Evolutionary conservation across 2,329 filamentous ascomycete genomes (phyloP).

Genomic region (Diaporthe ampelina): DNA sequence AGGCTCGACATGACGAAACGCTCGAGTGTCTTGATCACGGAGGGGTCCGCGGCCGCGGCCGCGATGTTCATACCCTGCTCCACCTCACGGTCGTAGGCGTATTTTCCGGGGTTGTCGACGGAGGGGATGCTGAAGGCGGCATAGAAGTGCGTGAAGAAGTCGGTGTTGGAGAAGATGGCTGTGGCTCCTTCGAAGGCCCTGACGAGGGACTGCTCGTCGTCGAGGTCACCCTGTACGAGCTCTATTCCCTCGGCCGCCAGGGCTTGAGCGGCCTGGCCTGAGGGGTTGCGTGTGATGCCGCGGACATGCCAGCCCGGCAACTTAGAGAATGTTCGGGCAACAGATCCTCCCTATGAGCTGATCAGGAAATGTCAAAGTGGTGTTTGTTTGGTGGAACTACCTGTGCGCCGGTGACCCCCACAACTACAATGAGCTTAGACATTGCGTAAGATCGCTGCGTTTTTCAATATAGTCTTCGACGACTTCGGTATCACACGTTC

Average conservation of each 20-base stretch:
- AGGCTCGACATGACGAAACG: slow-evolving; percentile 42
- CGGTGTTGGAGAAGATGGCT: slow-evolving; percentile 42
- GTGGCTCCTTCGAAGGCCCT: slow-evolving; percentile 38
- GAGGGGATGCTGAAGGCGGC: not conserved
- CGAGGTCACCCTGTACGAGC: slow-evolving; percentile 37
- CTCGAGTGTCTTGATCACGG: slow-evolving; percentile 37
- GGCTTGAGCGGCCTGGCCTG: slow-evolving; percentile 3
- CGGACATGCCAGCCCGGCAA: slow-evolving; percentile 9
- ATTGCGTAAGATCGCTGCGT: not conserved
- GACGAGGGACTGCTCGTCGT: slow-evolving; percentile 35
- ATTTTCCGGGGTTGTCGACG: not conserved
- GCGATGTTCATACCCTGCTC: slow-evolving; percentile 47
- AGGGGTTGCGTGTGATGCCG: slow-evolving; percentile 17
- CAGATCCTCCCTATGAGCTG: slow-evolving; percentile 3
- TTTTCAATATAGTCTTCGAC: not conserved
- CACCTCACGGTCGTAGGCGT: slow-evolving; percentile 38
- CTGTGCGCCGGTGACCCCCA: slow-evolving; percentile 14
- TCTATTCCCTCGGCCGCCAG: slow-evolving; percentile 37
- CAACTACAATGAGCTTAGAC: slow-evolving; percentile 8
- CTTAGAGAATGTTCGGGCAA: slow-evolving; percentile 5
- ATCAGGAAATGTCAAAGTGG: not conserved
- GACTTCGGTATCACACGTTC: not conserved
- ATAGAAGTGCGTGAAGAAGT: slow-evolving; percentile 40
- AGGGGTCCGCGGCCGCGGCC: slow-evolving; percentile 41
- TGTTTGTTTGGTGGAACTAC: not conserved